Evolutionary conservation across 192 early-diverging fungal species (phyloP).

Genomic region (Phlyctochytrium planicorne): DNA sequence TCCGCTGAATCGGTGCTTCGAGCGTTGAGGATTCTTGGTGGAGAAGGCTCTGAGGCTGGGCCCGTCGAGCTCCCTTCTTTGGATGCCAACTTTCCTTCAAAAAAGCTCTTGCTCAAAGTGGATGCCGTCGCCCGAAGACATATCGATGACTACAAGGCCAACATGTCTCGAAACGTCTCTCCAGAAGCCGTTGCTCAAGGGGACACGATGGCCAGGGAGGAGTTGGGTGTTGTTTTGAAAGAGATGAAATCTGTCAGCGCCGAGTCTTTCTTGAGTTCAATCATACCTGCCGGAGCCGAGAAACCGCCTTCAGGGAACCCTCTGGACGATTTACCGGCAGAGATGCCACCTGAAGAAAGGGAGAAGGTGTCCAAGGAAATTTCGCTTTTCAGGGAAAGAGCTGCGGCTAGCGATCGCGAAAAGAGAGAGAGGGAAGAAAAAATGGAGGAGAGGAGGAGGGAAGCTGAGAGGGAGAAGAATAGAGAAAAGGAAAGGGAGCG

Average conservation of each 20-base stretch:
- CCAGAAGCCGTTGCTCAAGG: not conserved
- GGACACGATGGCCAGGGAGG: not conserved
- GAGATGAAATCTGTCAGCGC: not conserved
- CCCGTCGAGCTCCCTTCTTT: no score
- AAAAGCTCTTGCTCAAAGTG: no score
- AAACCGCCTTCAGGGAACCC: no score
- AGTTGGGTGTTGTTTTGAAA: not conserved
- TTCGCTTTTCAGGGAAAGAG: not conserved
- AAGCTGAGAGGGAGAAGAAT: no score
- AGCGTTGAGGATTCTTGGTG: slow-evolving; percentile 65
- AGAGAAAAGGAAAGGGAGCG: no score
- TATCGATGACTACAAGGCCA: no score
- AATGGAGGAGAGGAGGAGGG: no score
- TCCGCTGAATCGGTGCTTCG: slow-evolving; percentile 62
- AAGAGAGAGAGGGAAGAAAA: no score
- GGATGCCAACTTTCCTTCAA: no score
- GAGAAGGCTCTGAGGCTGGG: slow-evolving; percentile 57
- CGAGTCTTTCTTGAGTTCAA: not conserved
- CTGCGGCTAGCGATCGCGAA: no score
- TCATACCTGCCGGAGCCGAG: slow-evolving; percentile 1
- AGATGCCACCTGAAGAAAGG: not conserved
- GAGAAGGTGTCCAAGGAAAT: slow-evolving; percentile 1
- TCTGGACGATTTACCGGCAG: not conserved
- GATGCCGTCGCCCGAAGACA: no score
- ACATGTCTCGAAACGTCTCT: no score